Base-by-base conservation (phyloP, 2,329 filamentous ascomycete species). In the Endocalyx cinctus region DNA sequence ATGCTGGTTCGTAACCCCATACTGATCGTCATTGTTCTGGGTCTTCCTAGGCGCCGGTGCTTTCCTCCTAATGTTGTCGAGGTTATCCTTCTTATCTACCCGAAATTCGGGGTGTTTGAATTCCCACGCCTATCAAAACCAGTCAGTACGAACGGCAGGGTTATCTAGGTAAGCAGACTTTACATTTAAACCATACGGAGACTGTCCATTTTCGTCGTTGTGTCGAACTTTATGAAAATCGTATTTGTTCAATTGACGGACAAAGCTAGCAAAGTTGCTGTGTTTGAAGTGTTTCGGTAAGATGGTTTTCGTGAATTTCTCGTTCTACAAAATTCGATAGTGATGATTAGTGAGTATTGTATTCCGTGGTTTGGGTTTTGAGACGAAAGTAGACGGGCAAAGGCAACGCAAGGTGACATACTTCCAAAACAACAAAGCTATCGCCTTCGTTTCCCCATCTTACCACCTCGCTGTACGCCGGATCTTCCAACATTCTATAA, bases 61-160 rank as follows among this genome's bases (percentile, higher is more conserved):
- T 65, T 98, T 98, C 48, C 92, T 77, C 51, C 88, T 80, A 53
- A 98, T 98, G 48, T 96, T 97, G 54, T 98, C 92, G 29, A 98
- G 72, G 28, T 88, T 92, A 56, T 96, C 88, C 60, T 96, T 96
- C 63, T 90, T 94, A 62, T 96, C 90, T 45, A 85, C 83, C 50
- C 88, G 85, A 66, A 98, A 98, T 52, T 95, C 88, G 10, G 90
- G 90, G 54, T 98, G 92, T 58, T 92, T 94, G 59, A 98, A 98
- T 57, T 98, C 92, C 87, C 87, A 94, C 10, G 83, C 79, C 85
- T 92, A 52, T 19, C 20, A 33, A 12, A 35, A 50, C 63, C 47
- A 67, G 58, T 50, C 27, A 29, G 17, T 31, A 22, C 18, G 10
- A 17, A 16, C 6, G n/a, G 33, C 17, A 25, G 29, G 25, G 36